Evolutionary conservation across 345 rosid genomes (phyloP), one percentile per base, ranked within the genome.

Genomic region (Viola odorata): DNA sequence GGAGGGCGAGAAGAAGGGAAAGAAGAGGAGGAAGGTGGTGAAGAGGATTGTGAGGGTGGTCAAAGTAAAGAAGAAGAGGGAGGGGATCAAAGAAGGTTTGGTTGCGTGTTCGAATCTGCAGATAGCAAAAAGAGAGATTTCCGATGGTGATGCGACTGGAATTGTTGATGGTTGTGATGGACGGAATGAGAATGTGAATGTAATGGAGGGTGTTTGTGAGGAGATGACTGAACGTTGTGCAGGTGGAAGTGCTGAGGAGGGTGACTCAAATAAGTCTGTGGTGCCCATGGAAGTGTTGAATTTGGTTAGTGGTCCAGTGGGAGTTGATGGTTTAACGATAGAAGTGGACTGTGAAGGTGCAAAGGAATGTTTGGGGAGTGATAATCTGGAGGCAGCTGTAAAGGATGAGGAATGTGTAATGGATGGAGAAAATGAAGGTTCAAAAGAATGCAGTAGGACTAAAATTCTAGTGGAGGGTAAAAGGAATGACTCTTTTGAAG

Each of bases 21-120:
- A 6, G 50, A 47, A 13, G 55, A 62, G 41, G 37, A 73, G 50
- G 69, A 60, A 55, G 53, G 53, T 53, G 61, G 49, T 38, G 23
- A 39, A 12, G 45, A 51, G 13, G 53, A 37, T 64, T 14, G 49
- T 60, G 55, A 73, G 42, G 67, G 67, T 68, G 41, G 77, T 69
- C 50, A 73, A 65, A 73, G 37, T 73, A 17, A 70, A 68, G 66
- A 73, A 64, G 49, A 73, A 44, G 47, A 37, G 55, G 49, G 58
- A 55, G 15, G 12, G 44, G 32, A 42, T 8, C 0, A 63, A 55
- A 41, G 60, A 36, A n/a, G 14, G 12, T 23, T 23, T 63, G 17
- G 41, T 49, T 38, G 45, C 57, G 12, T 58, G 56, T 64, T 58
- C 63, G 6, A 38, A 8, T 47, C 16, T 3, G 50, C 39, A 23